A percentile compares a stretch with the other conserved stretches of the same genome.
These are phyloP conservation scores for Purpureocillium lavendulum DNA, from an alignment of 2,329 filamentous ascomycete genomes.

Conservation along the genomic window DNA sequence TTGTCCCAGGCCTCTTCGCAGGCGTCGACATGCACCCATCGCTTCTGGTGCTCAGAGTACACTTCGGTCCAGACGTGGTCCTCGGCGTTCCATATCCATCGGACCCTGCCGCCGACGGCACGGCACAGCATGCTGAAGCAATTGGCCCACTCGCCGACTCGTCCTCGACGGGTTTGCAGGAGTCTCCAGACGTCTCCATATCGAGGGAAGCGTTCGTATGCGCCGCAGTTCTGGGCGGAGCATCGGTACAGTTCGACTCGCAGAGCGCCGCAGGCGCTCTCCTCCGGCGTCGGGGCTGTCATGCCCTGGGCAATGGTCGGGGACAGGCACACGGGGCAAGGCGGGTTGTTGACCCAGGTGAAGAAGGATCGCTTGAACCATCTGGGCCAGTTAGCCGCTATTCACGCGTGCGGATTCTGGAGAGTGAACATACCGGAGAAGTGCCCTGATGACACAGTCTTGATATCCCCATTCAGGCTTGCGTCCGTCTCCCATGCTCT, in stretches of 20 bases:
- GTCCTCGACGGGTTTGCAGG: constrained; percentile 75
- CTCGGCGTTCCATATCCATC: constrained; percentile 98
- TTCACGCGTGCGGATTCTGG: neutral
- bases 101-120: constrained; percentile 79
- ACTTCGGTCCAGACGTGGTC: constrained; percentile 98
- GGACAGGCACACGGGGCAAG: constrained; percentile 71
- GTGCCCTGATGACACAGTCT: constrained; percentile 85
- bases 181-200: constrained; percentile 94
- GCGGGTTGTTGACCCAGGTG: constrained; percentile 92
- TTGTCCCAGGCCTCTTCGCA: constrained; percentile 96
- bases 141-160: constrained; percentile 94
- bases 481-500: constrained; percentile 71
- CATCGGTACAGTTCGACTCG: constrained; percentile 88
- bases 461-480: constrained; percentile 94
- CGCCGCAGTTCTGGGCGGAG: constrained; percentile 64
- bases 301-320: constrained; percentile 78
- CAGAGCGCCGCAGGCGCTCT: constrained; percentile 78
- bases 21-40: constrained; percentile 94
- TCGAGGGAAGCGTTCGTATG: constrained; percentile 82
- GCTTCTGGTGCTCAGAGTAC: constrained; percentile 85
- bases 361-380: constrained; percentile 98
- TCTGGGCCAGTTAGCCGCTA: constrained; percentile 16
- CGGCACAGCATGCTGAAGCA: constrained; percentile 98
- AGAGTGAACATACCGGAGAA: constrained; percentile 60
- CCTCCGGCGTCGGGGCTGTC: constrained; percentile 78